phyloP scores from a whole-genome alignment of 2,329 filamentous ascomycete genomes.

The Didymella exigua region DNA sequence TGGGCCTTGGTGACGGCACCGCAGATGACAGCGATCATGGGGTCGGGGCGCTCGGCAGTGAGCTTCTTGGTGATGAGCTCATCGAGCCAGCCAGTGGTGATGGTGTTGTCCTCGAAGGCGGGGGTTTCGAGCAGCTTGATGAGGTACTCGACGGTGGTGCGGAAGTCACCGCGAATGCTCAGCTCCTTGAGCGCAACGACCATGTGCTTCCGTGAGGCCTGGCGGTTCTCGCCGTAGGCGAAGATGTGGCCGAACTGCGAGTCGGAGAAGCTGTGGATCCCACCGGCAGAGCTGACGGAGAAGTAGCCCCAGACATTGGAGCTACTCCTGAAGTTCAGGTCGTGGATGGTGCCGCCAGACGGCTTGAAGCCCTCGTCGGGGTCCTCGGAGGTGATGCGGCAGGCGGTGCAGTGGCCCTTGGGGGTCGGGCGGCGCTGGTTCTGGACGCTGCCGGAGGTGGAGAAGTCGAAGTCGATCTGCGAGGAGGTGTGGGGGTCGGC shows the following conservation, averaged over 20 bases:
- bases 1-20: constrained; percentile 95
- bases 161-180: constrained; percentile 99
- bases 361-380: constrained; percentile 99
- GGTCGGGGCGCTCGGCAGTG: constrained; percentile 92
- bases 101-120: constrained; percentile 98
- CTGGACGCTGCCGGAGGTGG: constrained; percentile 78
- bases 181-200: constrained; percentile 97
- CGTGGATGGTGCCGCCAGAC: constrained; percentile 98
- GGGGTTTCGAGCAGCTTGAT: constrained; percentile 99
- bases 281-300: constrained; percentile 93
- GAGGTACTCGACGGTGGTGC: constrained; percentile 97
- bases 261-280: constrained; percentile 99
- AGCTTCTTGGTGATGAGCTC: constrained; percentile 98
- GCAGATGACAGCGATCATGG: constrained; percentile 90
- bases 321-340: constrained; percentile 97
- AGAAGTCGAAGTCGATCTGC: constrained; percentile 96
- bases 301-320: constrained; percentile 99
- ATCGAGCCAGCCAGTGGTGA: constrained; percentile 97
- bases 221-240: constrained; percentile 96
- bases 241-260: constrained; percentile 99
- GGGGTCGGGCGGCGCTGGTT: constrained; percentile 88
- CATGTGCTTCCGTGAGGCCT: constrained; percentile 98
- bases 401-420: constrained; percentile 97
- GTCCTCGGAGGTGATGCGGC: constrained; percentile 98
- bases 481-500: constrained; percentile 86